A percentile compares a stretch with the other conserved stretches of the same genome.
Conservation (phyloP, 192 early-diverging fungal species). For the Backusella circina region DNA sequence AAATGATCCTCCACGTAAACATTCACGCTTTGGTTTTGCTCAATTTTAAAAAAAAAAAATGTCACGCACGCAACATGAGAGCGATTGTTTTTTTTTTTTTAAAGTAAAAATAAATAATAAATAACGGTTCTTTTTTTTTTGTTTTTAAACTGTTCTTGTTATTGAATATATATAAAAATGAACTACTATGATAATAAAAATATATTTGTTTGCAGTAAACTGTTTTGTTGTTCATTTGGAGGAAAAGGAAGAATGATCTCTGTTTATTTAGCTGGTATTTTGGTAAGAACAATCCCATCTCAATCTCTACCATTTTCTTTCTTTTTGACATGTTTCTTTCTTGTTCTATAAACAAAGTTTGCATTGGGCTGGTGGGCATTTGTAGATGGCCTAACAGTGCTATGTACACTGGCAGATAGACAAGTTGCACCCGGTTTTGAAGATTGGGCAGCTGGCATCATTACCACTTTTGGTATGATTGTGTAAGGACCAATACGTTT, state of each 20-base stretch:
- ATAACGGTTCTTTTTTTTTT: neutral
- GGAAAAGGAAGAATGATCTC: constrained; percentile 7
- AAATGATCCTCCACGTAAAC: constrained; percentile 18
- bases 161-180: neutral
- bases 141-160: neutral
- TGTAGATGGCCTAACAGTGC: constrained; percentile 14
- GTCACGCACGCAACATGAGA: neutral
- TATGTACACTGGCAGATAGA: neutral
- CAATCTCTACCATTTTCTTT: neutral
- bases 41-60: constrained; percentile 27
- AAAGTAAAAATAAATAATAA: too few species aligned
- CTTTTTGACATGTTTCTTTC: neutral
- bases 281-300: constrained; percentile 3
- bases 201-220: constrained; percentile 10
- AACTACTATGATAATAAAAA: neutral
- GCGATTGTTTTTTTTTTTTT: neutral
- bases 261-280: constrained; percentile 18
- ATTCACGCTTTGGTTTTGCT: constrained; percentile 32
- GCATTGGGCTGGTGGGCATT: constrained; percentile 24
- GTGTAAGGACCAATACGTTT: neutral
- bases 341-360: constrained; percentile 14
- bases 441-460: constrained; percentile 24
- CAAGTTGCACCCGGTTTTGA: constrained; percentile 12
- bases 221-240: constrained; percentile 14
- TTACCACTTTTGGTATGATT: constrained; percentile 16